Conservation (phyloP, 164 flowering plant genomes). For the Piper betle region DNA sequence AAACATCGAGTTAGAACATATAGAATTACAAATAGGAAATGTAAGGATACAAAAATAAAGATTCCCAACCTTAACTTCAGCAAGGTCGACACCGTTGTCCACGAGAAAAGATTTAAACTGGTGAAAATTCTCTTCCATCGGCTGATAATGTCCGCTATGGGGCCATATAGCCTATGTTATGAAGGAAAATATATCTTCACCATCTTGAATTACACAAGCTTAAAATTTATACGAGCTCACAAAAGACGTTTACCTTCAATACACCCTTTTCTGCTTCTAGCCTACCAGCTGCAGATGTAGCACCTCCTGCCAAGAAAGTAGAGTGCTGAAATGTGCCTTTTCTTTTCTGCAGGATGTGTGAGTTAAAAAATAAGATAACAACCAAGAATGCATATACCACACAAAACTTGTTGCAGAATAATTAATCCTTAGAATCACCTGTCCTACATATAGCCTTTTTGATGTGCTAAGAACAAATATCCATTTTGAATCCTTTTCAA, state of each 20-base stretch:
- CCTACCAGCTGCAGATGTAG: constrained; percentile 89
- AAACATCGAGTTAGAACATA: not conserved
- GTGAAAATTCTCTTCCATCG: constrained; percentile 82
- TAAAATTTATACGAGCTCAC: not conserved
- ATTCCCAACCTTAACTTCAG: constrained; percentile 52
- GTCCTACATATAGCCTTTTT: constrained; percentile 58
- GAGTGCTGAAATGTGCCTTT: constrained; percentile 95
- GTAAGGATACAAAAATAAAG: not conserved
- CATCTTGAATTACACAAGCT: not conserved
- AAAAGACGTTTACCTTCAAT: constrained; percentile 40
- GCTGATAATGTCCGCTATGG: constrained; percentile 93
- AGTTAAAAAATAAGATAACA: not conserved
- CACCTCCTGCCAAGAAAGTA: constrained; percentile 97
- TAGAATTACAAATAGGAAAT: not conserved
- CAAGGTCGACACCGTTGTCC: constrained; percentile 57
- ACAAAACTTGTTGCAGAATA: not conserved
- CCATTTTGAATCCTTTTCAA: constrained; percentile 56
- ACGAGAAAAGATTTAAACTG: constrained; percentile 56
- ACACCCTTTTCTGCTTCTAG: constrained; percentile 54
- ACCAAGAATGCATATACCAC: not conserved
- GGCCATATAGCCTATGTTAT: constrained; percentile 82
- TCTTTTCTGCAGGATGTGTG: constrained; percentile 24
- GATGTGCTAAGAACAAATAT: constrained; percentile 90
- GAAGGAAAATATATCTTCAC: not conserved
- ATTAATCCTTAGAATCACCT: constrained; percentile 4